phyloP scores from a whole-genome alignment of 768 basidiomycete species.

The Stropharia rugosoannulata region DNA sequence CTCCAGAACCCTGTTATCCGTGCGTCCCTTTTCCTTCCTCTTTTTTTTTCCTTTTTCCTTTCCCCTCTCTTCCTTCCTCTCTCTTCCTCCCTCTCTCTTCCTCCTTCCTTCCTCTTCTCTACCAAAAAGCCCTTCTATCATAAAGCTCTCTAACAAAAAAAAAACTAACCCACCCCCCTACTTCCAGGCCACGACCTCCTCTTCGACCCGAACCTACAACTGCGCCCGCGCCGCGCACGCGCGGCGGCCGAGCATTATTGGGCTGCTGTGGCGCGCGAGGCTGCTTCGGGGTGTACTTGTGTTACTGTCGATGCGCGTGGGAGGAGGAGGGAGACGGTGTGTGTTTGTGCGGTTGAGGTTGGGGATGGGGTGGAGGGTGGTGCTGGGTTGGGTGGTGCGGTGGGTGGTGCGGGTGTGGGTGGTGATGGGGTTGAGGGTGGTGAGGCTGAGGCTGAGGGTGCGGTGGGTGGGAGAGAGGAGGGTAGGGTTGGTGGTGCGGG shows the following conservation, averaged over 20 bases:
- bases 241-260: slow-evolving; percentile 82
- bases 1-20: slow-evolving; percentile 89
- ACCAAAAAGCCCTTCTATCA: no score
- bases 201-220: slow-evolving; percentile 83
- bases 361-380: background rate
- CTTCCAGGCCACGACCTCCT: slow-evolving; percentile 80
- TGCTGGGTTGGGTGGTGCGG: background rate
- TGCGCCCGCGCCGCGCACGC: slow-evolving; percentile 74
- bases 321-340: slow-evolving; percentile 53
- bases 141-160: no score
- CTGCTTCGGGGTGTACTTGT: slow-evolving; percentile 82
- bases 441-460: background rate
- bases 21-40: slow-evolving; percentile 39
- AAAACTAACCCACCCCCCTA: slow-evolving; percentile 10
- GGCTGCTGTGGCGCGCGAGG: slow-evolving; percentile 76
- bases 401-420: background rate
- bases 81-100: no score
- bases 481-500: no score
- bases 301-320: slow-evolving; percentile 62
- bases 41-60: slow-evolving; percentile 7
- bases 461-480: background rate
- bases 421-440: background rate
- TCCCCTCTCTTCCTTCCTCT: no score
- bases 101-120: no score
- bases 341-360: slow-evolving; percentile 38